Conservation (phyloP, 2,329 filamentous ascomycete genomes). For the Penicillium sp. region DNA sequence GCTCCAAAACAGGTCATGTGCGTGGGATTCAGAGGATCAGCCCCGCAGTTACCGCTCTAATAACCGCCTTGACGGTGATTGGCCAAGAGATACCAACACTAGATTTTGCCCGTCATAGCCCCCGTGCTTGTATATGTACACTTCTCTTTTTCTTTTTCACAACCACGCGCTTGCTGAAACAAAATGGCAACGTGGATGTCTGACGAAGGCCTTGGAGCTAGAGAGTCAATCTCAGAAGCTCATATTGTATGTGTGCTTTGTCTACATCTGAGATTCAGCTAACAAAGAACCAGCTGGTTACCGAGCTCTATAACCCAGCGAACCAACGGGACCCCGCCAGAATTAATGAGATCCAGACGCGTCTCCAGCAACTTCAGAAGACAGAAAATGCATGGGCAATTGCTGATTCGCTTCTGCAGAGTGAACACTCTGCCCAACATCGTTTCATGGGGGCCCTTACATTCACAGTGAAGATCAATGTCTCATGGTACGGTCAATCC, state of each 20-base stretch:
- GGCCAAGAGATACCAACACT: not conserved
- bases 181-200: constrained; percentile 12
- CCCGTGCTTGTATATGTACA: constrained; percentile 8
- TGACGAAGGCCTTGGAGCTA: constrained; percentile 6
- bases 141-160: constrained; percentile 3
- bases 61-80: not conserved
- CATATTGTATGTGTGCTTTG: constrained; percentile 6
- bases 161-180: not conserved
- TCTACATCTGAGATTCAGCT: not conserved
- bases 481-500: constrained; percentile 63
- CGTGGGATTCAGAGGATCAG: not conserved
- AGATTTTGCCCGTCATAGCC: constrained; percentile 8
- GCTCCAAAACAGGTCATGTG: not conserved
- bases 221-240: constrained; percentile 16
- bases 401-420: constrained; percentile 70
- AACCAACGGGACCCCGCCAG: constrained; percentile 44
- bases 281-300: constrained; percentile 35
- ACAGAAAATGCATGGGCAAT: constrained; percentile 81
- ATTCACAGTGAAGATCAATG: constrained; percentile 90
- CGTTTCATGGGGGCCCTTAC: constrained; percentile 92
- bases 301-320: constrained; percentile 42
- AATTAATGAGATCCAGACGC: constrained; percentile 62
- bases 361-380: constrained; percentile 74
- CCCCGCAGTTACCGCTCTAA: constrained; percentile 3
- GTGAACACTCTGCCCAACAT: constrained; percentile 65